These are phyloP conservation scores for Fusarium pseudocircinatum DNA, from an alignment of 2,329 filamentous ascomycete species.

Conservation along the genomic window DNA sequence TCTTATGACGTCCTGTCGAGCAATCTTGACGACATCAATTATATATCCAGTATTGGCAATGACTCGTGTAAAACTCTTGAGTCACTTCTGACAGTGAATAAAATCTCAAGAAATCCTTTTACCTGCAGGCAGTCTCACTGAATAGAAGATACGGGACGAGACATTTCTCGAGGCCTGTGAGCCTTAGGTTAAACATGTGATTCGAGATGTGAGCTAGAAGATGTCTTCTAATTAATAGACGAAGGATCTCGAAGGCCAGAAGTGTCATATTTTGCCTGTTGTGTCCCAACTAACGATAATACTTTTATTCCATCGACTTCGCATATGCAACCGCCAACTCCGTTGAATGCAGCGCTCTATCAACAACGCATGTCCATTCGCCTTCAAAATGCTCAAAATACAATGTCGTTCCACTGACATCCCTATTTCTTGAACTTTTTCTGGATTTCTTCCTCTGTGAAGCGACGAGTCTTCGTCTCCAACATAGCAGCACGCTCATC, in stretches of 20 bases:
- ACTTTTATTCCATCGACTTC: background rate
- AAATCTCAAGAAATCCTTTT: fast-evolving
- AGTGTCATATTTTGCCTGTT: background rate
- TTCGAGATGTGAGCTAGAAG: background rate
- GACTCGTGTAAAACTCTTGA: background rate
- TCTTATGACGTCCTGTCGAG: background rate
- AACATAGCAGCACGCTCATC: slow-evolving; percentile 48
- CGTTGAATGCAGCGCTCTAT: background rate
- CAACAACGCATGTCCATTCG: background rate
- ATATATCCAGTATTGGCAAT: background rate
- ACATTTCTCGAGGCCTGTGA: background rate
- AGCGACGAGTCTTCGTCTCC: slow-evolving; percentile 37
- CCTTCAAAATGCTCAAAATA: too few relatives aligned
- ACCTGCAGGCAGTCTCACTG: fast-evolving
- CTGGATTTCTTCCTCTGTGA: slow-evolving; percentile 39
- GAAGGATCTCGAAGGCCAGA: fast-evolving
- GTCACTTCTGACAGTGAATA: background rate
- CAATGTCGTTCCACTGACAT: fast-evolving
- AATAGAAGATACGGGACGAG: background rate
- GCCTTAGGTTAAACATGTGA: background rate
- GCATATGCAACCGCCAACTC: background rate
- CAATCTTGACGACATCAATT: background rate
- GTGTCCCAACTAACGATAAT: background rate
- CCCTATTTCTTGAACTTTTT: slow-evolving; percentile 33
- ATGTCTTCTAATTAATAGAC: fast-evolving